Evolutionary conservation across 1,284 basidiomycete genomes (phyloP), one percentile per base, ranked within the genome.

Genomic region (Ceraceosorus guamensis): DNA sequence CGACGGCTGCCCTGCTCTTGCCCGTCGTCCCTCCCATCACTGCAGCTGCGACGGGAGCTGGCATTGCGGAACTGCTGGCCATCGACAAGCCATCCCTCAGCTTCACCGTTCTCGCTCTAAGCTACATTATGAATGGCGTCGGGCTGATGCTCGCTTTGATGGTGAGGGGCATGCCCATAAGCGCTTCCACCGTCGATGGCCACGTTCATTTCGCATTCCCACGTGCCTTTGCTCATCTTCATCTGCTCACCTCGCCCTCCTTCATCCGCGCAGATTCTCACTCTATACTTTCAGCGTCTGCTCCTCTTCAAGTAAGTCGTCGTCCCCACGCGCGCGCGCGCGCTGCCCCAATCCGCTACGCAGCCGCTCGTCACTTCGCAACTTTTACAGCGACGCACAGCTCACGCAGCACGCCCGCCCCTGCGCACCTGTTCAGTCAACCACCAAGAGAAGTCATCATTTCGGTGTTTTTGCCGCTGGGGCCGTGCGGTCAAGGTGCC

Each of bases 11-110:
- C 11, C 35, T 70, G 7, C 50, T 71, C 35, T 55, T 71, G 6
- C 69, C 69, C 7, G 61, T 71, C 24, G 68, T 71, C 0, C 68
- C 69, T 11, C 64, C 66, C 5, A 68, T 71, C 48, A 70, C 68
- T 3, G 68, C 62, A 3, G 66, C 68, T 1, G 66, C 66, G 13
- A 59, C 62, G 10, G 69, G 66, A 0, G 57, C 57, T 16, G 61
- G 63, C 8, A 43, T 71, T 0, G 53, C 62, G n/a, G 66, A 68
- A 48, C 52, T 68, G 16, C 59, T 65, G 50, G 24, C 61, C 24
- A 8, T 32, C 10, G 10, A 4, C 11, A 55, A 68, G 18, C 62
- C 66, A 1, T 63, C 67, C 2, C 66, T 68, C 39, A 61, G 68
- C 2, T 68, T 66, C 13, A 68, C 66, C 10, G 67, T 71, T 34